These are phyloP conservation scores for Dentipellis fragilis DNA, from an alignment of 768 basidiomycete species.

Conservation along the genomic window DNA sequence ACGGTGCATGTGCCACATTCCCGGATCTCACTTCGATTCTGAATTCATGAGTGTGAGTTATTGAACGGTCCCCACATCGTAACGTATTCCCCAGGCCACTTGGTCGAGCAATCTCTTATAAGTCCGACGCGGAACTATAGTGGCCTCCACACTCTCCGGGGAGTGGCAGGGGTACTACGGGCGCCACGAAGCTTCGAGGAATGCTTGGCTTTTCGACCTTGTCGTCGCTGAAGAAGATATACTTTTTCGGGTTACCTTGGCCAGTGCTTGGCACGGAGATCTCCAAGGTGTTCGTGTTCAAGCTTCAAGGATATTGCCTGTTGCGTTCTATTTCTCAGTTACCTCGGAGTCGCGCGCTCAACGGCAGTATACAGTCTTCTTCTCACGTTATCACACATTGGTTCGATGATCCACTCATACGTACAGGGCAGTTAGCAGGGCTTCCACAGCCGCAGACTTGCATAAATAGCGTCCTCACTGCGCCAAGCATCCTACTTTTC, in stretches of 20 bases:
- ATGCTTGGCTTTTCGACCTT: conserved; percentile 1
- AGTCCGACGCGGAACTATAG: not conserved
- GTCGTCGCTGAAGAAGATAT: no score
- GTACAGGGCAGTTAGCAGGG: no score
- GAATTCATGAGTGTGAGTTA: no score
- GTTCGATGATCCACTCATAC: not conserved
- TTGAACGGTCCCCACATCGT: no score
- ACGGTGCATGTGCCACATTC: no score
- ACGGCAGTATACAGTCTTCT: not conserved
- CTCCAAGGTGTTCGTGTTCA: no score
- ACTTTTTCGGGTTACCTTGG: no score
- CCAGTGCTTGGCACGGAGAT: no score
- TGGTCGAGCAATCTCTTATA: not conserved
- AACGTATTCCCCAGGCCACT: no score
- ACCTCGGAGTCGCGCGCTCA: no score
- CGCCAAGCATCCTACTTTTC: conserved; percentile 4
- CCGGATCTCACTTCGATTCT: not conserved
- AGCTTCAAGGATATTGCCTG: no score
- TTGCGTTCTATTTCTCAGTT: no score
- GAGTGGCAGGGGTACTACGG: conserved; percentile 2
- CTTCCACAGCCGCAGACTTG: not conserved
- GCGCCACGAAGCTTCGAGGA: conserved; percentile 3
- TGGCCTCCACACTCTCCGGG: not conserved
- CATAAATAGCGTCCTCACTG: conserved; percentile 18
- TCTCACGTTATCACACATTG: conserved; percentile 4